Base-by-base conservation (phyloP, 371 early-diverging fungal genomes). In the Mucor plumbeus region DNA sequence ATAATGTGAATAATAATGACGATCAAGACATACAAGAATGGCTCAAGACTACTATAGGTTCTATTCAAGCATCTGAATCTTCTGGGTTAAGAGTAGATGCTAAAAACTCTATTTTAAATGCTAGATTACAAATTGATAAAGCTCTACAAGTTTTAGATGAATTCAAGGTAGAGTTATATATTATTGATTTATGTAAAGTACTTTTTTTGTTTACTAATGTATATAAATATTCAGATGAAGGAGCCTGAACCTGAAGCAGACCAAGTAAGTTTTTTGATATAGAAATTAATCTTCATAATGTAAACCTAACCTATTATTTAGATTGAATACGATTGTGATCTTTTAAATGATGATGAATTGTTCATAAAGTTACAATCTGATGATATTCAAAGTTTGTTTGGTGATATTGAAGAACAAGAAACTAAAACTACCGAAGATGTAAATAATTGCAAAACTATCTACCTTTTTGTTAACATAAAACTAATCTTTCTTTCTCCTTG, bases 71-170 rank as follows among this genome's bases (percentile, higher is more conserved):
- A 2, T 62, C 72, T 8, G 69, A 67, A 26, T 67, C 72, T 3
- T 70, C 64, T 31, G 73, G 69, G 5, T 41, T 73, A 39, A 44
- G 72, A 26, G 35, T 61, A 6, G 78, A 77, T 59, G 84, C 81
- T 9, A 82, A 76, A 21, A 80, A 81, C 35, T 78, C 81, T 1
- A 67, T 87, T 19, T 81, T 78, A 57, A 84, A 85, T 63, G 87
- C 86, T 31, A 82, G 82, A 56, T 80, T 78, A 40, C 86, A 87
- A 61, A 87, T 87, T 10, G 84, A 82, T 44, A 81, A 83, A 19
- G 85, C 77, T 3, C 48, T 79, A 47, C 64, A 77, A 39, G 72
- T 85, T n/a, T 69, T 87, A 44, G 86, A 83, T 60, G 77, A 78
- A 8, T 69, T 77, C 40, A 77, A 75, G 69, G 77, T 72, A 69